These are phyloP conservation scores for Xylaria hypoxylon DNA, from an alignment of 2,329 filamentous ascomycete genomes.

Conservation along the genomic window DNA sequence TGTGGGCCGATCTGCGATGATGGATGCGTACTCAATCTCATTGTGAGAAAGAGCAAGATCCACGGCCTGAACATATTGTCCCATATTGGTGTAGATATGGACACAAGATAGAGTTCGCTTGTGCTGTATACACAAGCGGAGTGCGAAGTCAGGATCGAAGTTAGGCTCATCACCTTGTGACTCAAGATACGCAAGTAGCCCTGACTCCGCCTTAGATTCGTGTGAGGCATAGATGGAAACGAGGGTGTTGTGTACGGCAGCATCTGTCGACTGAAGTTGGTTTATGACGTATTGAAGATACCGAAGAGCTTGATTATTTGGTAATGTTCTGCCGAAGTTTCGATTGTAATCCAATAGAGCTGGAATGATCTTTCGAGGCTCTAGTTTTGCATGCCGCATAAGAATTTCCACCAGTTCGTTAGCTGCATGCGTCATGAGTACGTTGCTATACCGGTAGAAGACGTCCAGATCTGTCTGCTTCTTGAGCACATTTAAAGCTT, in stretches of 20 bases:
- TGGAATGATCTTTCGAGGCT: conserved; percentile 89
- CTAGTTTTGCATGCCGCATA: conserved; percentile 88
- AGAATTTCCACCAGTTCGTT: conserved; percentile 92
- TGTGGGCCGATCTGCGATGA: conserved; percentile 87
- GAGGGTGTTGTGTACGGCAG: conserved; percentile 95
- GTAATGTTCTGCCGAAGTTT: conserved; percentile 73
- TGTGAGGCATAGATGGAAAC: conserved; percentile 96
- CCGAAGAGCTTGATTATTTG: conserved; percentile 89
- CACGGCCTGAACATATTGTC: conserved; percentile 91
- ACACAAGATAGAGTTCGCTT: conserved; percentile 93
- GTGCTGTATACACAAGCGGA: conserved; percentile 94
- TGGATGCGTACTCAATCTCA: conserved; percentile 88
- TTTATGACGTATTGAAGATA: conserved; percentile 96
- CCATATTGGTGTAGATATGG: conserved; percentile 97
- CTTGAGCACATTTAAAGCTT: conserved; percentile 88
- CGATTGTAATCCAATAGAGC: conserved; percentile 95
- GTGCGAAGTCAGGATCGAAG: conserved; percentile 95
- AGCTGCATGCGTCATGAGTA: conserved; percentile 91
- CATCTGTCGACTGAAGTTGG: conserved; percentile 80
- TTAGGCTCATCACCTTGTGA: conserved; percentile 86
- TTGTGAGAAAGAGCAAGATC: conserved; percentile 91
- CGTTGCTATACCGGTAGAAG: conserved; percentile 96
- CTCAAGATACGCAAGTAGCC: conserved; percentile 88
- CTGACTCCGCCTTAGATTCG: conserved; percentile 83
- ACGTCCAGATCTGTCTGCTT: conserved; percentile 92